These are phyloP conservation scores for Colletotrichum tamarilloi DNA, from an alignment of 2,329 filamentous ascomycete species.

Conservation along the genomic window DNA sequence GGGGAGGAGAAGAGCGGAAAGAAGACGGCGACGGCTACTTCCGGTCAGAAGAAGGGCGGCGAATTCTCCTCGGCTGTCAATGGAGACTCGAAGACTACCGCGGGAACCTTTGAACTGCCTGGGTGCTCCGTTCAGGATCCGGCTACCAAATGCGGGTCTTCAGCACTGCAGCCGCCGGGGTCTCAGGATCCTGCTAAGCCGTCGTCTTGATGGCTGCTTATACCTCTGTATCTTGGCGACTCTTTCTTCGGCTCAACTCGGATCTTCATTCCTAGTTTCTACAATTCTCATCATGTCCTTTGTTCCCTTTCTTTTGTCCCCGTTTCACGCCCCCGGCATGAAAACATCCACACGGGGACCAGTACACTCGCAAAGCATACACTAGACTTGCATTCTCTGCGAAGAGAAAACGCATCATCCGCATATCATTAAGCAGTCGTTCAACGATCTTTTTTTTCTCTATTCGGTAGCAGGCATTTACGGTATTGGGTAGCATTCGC, in stretches of 20 bases:
- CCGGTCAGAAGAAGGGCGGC: neutral
- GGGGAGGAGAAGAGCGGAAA: neutral
- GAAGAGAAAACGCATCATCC: neutral
- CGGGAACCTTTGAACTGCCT: neutral
- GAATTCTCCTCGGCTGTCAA: neutral
- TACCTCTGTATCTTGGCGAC: too few relatives aligned
- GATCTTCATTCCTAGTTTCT: neutral
- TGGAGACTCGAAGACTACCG: neutral
- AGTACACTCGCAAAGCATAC: neutral
- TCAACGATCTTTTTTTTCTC: neutral
- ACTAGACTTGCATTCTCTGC: constrained; percentile 14
- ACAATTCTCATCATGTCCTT: neutral
- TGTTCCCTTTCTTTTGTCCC: neutral
- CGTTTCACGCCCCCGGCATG: neutral
- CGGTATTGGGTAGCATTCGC: neutral
- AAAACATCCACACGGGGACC: neutral
- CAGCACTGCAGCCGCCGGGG: neutral
- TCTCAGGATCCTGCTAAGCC: neutral
- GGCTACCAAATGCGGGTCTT: neutral
- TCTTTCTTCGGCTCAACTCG: neutral
- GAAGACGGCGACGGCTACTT: neutral
- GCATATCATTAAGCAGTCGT: neutral
- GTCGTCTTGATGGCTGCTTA: neutral
- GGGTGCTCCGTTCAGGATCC: neutral
- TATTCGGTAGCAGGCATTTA: neutral